phyloP scores from a whole-genome alignment of 495 filamentous ascomycete genomes.

The Penicillium fimorum region DNA sequence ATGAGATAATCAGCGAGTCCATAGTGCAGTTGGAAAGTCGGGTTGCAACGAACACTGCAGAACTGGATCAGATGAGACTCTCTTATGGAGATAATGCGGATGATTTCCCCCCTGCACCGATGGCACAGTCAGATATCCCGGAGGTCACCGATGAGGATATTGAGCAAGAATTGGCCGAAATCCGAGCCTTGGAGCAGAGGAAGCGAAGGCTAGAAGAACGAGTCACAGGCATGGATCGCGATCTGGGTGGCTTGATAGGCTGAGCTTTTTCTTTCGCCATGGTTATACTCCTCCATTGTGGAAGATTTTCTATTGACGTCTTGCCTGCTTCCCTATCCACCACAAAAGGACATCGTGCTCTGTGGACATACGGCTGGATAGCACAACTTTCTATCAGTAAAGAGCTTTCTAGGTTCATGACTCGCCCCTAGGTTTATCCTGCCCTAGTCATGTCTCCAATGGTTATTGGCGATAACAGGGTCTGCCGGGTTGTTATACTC shows the following conservation, averaged over 20 bases:
- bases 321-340: background rate
- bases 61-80: conserved; percentile 71
- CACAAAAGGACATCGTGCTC: background rate
- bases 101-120: conserved; percentile 31
- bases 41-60: conserved; percentile 71
- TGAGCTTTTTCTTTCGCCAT: conserved; percentile 28
- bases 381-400: background rate
- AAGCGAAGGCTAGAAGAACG: conserved; percentile 73
- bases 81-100: conserved; percentile 42
- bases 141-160: conserved; percentile 74
- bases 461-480: background rate
- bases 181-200: conserved; percentile 71
- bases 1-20: conserved; percentile 69
- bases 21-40: conserved; percentile 74
- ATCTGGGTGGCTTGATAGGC: conserved; percentile 63
- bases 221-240: conserved; percentile 73
- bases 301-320: background rate
- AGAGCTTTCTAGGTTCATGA: background rate
- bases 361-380: background rate
- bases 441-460: background rate
- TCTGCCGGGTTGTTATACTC: background rate
- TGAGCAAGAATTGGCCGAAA: conserved; percentile 71
- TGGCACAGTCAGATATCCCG: conserved; percentile 45
- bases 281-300: too few species aligned
- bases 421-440: background rate